Evolutionary conservation across 495 filamentous ascomycete species (phyloP), one percentile per base, ranked within the genome.

Genomic region (Penicillium manginii): DNA sequence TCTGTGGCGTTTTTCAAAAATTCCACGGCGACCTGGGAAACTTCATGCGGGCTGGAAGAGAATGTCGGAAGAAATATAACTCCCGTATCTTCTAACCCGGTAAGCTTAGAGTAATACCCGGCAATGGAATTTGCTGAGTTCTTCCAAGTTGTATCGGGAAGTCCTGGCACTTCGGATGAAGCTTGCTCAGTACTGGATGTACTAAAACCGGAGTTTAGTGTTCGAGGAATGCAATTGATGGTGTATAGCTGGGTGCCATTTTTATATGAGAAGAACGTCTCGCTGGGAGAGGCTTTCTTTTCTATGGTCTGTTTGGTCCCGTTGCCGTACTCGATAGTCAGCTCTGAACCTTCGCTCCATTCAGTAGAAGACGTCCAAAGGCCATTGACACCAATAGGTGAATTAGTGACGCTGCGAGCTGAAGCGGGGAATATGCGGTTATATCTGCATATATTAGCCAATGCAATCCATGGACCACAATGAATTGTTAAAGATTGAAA

Each of bases 121-220:
- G 71, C 71, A 12, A 81, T 62, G 2, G 72, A 66, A 50, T 71
- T 67, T 19, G 62, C 53, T 10, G 63, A 62, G 37, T 60, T 65
- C 29, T 61, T 84, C 60, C 88, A 86, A 35, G 83, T 82, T 32
- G 86, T 82, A 61, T 86, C 85, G 17, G 88, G 87, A 57, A 68
- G 51, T 10, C 67, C 67, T 7, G 54, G 29, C 1, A 60, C 23
- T 29, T 59, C 63, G 0, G 65, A 66, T 85, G 45, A 47, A 10
- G 89, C 60, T 81, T 85, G 31, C 82, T 89, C 59, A 78, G 86
- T 55, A 80, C 82, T 60, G 1, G 26, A 29, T 29, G 65, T 23
- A 21, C 45, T 47, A 2, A 22, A 50, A 2, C 49, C 49, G 23
- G 62, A 52, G 22, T 18, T 51, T 14, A 59, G 50, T 12, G 37